Conservation (phyloP, 345 rosid genomes). For the Limnanthes douglasii region DNA sequence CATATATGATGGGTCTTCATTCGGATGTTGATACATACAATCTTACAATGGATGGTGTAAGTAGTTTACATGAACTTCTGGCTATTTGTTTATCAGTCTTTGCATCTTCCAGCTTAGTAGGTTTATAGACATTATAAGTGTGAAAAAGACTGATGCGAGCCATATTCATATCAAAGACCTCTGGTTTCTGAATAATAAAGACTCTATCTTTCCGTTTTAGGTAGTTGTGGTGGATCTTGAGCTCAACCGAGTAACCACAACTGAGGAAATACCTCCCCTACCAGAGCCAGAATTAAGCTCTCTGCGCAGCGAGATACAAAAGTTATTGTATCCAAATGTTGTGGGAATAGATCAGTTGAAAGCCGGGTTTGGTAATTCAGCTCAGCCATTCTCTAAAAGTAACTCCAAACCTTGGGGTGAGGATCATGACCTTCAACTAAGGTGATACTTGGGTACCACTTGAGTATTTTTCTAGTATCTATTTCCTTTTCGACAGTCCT, state of each 20-base stretch:
- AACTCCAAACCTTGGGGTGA: conserved; percentile 89
- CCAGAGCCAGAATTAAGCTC: conserved; percentile 93
- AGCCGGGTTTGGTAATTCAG: conserved; percentile 29
- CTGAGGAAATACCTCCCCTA: conserved; percentile 88
- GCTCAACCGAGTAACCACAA: conserved; percentile 58
- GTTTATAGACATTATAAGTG: neutral
- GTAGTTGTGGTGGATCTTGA: conserved; percentile 98
- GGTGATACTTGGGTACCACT: conserved; percentile 37
- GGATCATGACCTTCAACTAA: conserved; percentile 84
- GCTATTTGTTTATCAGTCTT: neutral
- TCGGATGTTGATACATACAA: conserved; percentile 76
- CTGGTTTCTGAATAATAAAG: too few species aligned
- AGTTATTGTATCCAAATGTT: conserved; percentile 73
- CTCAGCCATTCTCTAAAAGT: conserved; percentile 34
- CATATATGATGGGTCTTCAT: conserved; percentile 99
- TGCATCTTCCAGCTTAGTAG: neutral
- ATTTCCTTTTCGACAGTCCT: conserved; percentile 10
- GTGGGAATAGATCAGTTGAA: conserved; percentile 81
- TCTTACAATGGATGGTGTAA: conserved; percentile 97
- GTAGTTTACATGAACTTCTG: conserved; percentile 14
- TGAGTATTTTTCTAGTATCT: conserved; percentile 12
- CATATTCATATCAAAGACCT: too few species aligned
- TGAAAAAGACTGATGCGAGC: too few species aligned
- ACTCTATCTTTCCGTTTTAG: conserved; percentile 24
- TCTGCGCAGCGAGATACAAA: conserved; percentile 61